Base-by-base conservation (phyloP, 2,329 filamentous ascomycete genomes). In the Pyrenochaeta sp. region DNA sequence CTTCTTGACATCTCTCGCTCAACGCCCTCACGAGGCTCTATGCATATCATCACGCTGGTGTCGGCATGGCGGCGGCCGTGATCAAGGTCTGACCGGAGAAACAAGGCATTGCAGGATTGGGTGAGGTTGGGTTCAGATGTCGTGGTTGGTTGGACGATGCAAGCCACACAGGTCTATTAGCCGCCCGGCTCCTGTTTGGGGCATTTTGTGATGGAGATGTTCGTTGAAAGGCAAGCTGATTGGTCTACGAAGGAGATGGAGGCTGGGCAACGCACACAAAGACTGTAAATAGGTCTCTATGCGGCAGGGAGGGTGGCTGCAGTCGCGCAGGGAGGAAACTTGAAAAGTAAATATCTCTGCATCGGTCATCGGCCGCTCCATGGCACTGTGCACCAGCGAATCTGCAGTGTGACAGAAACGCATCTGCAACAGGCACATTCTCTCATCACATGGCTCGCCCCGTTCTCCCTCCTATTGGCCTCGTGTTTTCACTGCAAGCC, bases 391-490 rank as follows among this genome's bases (percentile, higher is more conserved):
- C 52, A 43, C 52, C 19, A 44, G 54, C 45, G 53, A 50, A 42
- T 56, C 68, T 72, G 73, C 73, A 72, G 66, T 68, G 73, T 76
- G 73, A 75, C 69, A 59, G 66, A 59, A 61, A 50, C 54, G 46
- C 51, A 45, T 56, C 68, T 72, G 72, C 72, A 75, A 52, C 58
- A 61, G 51, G 39, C 54, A 58, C 53, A 58, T 53, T 57, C 49
- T 52, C 55, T 57, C 59, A 66, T 76, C 73, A 76, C 72, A 72
- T 70, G 67, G 67, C 57, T 56, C 48, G 28, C 47, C 42, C 19
- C 28, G 36, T 43, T 27, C 36, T 10, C 34, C 30, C 1, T 32
- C 27, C 67, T 58, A 71, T 75, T 70, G 69, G 74, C 54, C 51
- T 62, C 46, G 34, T 74, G 67, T 73, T 73, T 74, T 56, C 67